Base-by-base conservation (phyloP, 1,139 yeast genomes). In the Suhomyces bribrorum region DNA sequence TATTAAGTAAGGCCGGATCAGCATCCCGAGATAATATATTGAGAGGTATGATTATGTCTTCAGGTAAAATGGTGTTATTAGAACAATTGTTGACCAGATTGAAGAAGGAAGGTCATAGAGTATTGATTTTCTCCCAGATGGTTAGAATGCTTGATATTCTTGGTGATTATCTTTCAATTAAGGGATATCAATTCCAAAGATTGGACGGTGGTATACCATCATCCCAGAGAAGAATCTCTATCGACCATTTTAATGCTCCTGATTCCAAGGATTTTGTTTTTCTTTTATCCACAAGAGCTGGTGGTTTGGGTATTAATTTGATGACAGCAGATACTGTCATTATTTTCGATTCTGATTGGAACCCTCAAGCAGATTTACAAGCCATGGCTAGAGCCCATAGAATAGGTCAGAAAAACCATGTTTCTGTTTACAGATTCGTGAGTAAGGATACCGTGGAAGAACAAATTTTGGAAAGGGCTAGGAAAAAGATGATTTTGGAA, bases 371-470 rank as follows among this genome's bases (percentile, higher is more conserved):
- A 1, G 98, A 90, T 74, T 69, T 90, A 51, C 97, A 92, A 65
- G 98, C 98, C 4, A 94, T 94, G 99, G 99, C 98, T 0, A 82
- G 99, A 66, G 99, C 98, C 3, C 99, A 92, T 66, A 83, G 99
- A 72, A 92, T 92, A 57, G 99, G 99, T 12, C 99, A 92, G 62
- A 92, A 92, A 62, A 89, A 87, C 53, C 98, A 92, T 64, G 99
- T 92, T 32, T 87, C 89, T 79, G 97, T 92, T 14, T 94, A 94
- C 61, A 75, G 99, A 57, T 87, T 94, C 66, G 97, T 92, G 15
- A 85, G 96, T 48, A 92, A 92, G 55, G 98, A 94, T 55, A 92
- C 98, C 0, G 96, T 92, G 14, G 99, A 92, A 62, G 99, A 92
- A 61, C 96, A 92, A 58, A 95, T 92, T 43, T 71, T 92, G 48